Evolutionary conservation across 768 basidiomycete species (phyloP).

Genomic region (Chiua virens): DNA sequence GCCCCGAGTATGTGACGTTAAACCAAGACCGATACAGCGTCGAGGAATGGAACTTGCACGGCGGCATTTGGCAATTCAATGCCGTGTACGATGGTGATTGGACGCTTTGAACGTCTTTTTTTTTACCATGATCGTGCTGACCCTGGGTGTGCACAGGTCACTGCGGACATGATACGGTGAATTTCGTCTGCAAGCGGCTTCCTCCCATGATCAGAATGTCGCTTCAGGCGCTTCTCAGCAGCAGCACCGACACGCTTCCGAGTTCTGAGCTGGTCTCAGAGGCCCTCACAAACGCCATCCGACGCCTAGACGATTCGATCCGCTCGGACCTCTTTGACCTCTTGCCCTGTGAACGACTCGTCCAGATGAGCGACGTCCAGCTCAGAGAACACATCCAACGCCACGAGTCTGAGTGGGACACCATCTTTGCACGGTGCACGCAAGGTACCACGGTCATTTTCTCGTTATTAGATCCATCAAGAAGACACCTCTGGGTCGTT

Average conservation of each 20-base stretch:
- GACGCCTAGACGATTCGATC: conserved; percentile 43
- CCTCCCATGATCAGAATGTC: conserved; percentile 41
- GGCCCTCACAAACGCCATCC: conserved; percentile 38
- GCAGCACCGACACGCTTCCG: conserved; percentile 17
- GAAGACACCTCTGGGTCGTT: conserved; percentile 32
- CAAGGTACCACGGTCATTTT: conserved; percentile 35
- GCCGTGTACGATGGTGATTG: conserved; percentile 46
- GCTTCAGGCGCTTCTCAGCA: conserved; percentile 36
- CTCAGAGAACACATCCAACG: conserved; percentile 41
- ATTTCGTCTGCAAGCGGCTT: conserved; percentile 41
- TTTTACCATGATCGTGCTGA: conserved; percentile 25
- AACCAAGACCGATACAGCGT: conserved; percentile 44
- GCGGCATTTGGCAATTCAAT: conserved; percentile 43
- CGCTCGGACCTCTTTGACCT: conserved; percentile 44
- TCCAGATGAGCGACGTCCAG: conserved; percentile 38
- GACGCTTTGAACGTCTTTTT: conserved; percentile 18
- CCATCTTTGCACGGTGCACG: conserved; percentile 32
- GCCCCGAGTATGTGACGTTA: conserved; percentile 32
- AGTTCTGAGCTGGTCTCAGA: conserved; percentile 38
- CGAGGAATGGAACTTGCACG: conserved; percentile 42
- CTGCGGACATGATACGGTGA: conserved; percentile 47
- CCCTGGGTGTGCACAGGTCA: conserved; percentile 38
- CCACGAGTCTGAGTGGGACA: conserved; percentile 38
- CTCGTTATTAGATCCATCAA: conserved; percentile 29
- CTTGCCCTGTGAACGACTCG: conserved; percentile 38